Evolutionary conservation across 129 eudicot genomes (phyloP).

Genomic region (Sambucus nigra): DNA sequence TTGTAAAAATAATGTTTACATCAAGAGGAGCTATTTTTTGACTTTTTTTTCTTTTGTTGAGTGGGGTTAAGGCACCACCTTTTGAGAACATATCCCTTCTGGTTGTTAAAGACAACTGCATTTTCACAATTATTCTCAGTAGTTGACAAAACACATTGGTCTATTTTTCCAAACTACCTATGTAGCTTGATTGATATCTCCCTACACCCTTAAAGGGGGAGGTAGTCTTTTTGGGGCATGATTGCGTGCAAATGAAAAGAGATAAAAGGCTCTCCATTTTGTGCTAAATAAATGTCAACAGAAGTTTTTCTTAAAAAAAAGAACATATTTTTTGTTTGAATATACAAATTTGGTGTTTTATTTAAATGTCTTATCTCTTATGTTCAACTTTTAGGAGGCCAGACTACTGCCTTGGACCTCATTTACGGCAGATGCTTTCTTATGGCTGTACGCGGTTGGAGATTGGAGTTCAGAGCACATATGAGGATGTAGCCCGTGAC

Average conservation of each 20-base stretch:
- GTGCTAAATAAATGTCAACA: neutral
- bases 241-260: too few species aligned
- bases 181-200: too few species aligned
- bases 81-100: neutral
- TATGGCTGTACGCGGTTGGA: constrained; percentile 95
- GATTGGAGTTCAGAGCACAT: constrained; percentile 97
- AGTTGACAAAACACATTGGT: neutral
- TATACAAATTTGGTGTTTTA: neutral
- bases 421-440: constrained; percentile 87
- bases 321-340: neutral
- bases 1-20: too few species aligned
- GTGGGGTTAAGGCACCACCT: too few species aligned
- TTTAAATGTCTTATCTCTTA: neutral
- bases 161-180: too few species aligned
- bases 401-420: constrained; percentile 97
- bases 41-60: too few species aligned
- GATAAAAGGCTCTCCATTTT: neutral
- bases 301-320: neutral
- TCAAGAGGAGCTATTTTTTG: too few species aligned
- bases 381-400: constrained; percentile 61
- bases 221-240: too few species aligned
- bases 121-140: neutral
- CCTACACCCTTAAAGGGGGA: too few species aligned
- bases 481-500: constrained; percentile 98
- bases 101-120: neutral